These are phyloP conservation scores for Aphanoascus verrucosus DNA, from an alignment of 2,329 filamentous ascomycete species.

Conservation along the genomic window DNA sequence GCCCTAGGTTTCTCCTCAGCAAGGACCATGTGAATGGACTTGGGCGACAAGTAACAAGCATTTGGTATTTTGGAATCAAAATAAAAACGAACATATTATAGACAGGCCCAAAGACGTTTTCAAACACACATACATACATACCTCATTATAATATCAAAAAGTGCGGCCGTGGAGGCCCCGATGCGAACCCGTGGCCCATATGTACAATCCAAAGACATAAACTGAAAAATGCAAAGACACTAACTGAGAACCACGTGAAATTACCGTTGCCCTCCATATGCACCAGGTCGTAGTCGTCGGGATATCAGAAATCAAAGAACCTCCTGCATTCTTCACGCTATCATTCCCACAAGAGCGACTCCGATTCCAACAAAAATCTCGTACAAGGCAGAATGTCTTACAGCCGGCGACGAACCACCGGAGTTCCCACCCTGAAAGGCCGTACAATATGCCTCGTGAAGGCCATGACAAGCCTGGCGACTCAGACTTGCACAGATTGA, in stretches of 20 bases:
- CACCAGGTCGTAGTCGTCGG: not conserved
- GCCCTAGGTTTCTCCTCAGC: too few species aligned
- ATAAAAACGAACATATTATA: not conserved
- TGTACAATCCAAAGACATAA: not conserved
- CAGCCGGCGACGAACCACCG: slow-evolving; percentile 1
- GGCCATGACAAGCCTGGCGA: slow-evolving; percentile 38
- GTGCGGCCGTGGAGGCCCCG: too few species aligned
- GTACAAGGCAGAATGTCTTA: slow-evolving; percentile 22
- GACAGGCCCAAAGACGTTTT: not conserved
- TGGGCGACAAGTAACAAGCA: not conserved
- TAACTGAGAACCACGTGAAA: not conserved
- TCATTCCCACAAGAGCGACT: slow-evolving; percentile 39
- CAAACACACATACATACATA: not conserved
- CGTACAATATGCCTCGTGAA: slow-evolving; percentile 39
- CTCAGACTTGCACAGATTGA: slow-evolving; percentile 41
- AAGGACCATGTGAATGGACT: too few species aligned
- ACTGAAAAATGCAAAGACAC: not conserved
- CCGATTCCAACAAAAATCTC: slow-evolving; percentile 34
- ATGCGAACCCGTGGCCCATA: not conserved
- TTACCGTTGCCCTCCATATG: not conserved
- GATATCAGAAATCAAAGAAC: not conserved
- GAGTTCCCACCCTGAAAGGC: slow-evolving; percentile 25
- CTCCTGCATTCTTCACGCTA: slow-evolving; percentile 24
- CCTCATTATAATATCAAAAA: not conserved
- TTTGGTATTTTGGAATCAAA: not conserved